Conservation (phyloP, 2,329 filamentous ascomycete genomes). For the Fusarium nelsonii region DNA sequence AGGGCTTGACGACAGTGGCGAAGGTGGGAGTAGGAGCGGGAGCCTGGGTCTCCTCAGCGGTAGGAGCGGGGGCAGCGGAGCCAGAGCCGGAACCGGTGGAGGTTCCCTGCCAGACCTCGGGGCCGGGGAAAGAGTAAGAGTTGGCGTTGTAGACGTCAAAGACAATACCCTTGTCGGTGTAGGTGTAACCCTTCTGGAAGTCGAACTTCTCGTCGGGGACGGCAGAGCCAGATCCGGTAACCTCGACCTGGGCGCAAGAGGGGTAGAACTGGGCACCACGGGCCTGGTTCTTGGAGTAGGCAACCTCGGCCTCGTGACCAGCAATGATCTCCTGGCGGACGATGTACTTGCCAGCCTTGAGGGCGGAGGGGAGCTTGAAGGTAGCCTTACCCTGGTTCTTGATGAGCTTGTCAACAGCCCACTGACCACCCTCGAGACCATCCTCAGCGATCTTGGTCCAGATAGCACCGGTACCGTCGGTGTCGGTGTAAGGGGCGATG, state of each 20-base stretch:
- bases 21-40: constrained; percentile 41
- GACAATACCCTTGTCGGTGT: constrained; percentile 67
- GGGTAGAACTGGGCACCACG: constrained; percentile 63
- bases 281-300: constrained; percentile 48
- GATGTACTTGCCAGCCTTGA: constrained; percentile 65
- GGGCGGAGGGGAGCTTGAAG: constrained; percentile 59
- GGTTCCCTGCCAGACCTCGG: constrained; percentile 48
- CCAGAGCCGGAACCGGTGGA: constrained; percentile 32
- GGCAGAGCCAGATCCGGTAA: constrained; percentile 61
- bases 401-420: constrained; percentile 61
- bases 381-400: constrained; percentile 60
- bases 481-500: constrained; percentile 59
- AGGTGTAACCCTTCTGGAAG: constrained; percentile 67
- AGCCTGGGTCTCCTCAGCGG: constrained; percentile 22
- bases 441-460: constrained; percentile 62
- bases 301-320: constrained; percentile 60
- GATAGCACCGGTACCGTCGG: constrained; percentile 61
- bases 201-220: constrained; percentile 58
- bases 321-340: constrained; percentile 68
- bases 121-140: constrained; percentile 54
- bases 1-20: constrained; percentile 39
- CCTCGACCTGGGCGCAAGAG: constrained; percentile 70
- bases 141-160: constrained; percentile 67
- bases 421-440: constrained; percentile 56
- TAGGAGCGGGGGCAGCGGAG: constrained; percentile 17